Percentiles rank a stretch among this genome's conserved stretches.
Conservation (phyloP, 2,329 filamentous ascomycete genomes). For the Trichoderma simmonsii region DNA sequence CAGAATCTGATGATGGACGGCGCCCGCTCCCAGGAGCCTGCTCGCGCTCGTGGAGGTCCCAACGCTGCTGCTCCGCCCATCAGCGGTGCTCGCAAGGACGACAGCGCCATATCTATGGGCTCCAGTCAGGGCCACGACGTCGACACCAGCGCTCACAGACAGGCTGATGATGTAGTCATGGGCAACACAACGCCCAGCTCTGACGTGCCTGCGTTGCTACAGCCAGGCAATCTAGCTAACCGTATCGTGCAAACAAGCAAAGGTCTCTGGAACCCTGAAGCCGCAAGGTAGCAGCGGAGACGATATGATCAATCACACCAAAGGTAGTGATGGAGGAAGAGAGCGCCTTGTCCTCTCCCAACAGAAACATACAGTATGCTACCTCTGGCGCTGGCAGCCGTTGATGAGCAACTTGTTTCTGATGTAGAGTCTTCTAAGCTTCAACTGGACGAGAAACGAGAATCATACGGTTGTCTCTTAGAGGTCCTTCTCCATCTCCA, state of each 20-base stretch:
- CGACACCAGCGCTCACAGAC: not conserved
- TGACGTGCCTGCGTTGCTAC: slow-evolving; percentile 48
- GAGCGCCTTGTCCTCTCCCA: not conserved
- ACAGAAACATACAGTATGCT: not conserved
- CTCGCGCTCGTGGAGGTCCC: slow-evolving; percentile 34
- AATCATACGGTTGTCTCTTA: not conserved
- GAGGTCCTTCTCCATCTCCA: not conserved
- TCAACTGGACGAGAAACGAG: not conserved
- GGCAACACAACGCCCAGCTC: slow-evolving; percentile 36
- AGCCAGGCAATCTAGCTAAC: slow-evolving; percentile 54
- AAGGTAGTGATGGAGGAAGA: not conserved
- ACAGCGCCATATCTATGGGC: slow-evolving; percentile 43
- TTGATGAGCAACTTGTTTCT: not conserved
- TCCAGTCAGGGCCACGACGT: slow-evolving; percentile 29
- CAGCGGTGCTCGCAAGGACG: slow-evolving; percentile 37
- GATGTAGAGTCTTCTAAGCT: not conserved
- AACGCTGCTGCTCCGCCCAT: slow-evolving; percentile 34
- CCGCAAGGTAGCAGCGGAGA: slow-evolving; percentile 16
- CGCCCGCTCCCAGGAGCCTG: slow-evolving; percentile 50
- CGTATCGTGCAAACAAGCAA: slow-evolving; percentile 61
- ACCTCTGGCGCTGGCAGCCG: slow-evolving; percentile 17
- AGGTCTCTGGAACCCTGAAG: slow-evolving; percentile 54
- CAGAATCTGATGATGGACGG: slow-evolving; percentile 62
- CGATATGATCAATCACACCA: not conserved
- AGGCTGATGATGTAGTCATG: slow-evolving; percentile 46